phyloP scores from a whole-genome alignment of 164 flowering plant genomes.

The Macadamia integrifolia region DNA sequence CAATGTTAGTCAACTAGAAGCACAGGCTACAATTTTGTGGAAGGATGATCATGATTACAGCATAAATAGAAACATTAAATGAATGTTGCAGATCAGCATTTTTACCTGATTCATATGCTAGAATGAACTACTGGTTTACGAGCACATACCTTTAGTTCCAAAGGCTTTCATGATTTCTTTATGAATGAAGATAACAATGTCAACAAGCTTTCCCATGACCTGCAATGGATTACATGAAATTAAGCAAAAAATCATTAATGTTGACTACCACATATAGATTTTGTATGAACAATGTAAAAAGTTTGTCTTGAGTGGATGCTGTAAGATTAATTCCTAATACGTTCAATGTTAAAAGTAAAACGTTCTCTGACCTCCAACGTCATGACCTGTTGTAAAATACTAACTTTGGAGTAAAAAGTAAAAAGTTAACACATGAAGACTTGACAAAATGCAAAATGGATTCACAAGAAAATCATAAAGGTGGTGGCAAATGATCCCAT shows the following conservation, averaged over 20 bases:
- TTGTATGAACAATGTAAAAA: background rate
- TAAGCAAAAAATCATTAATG: background rate
- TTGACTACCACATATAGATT: background rate
- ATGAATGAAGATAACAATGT: constrained; percentile 48
- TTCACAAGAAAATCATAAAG: background rate
- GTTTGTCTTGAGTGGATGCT: background rate
- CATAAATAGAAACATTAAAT: too few species aligned
- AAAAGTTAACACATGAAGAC: background rate
- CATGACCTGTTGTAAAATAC: background rate
- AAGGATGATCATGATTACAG: too few species aligned
- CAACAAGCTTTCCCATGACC: constrained; percentile 83
- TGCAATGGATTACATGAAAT: constrained; percentile 18
- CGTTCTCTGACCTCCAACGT: too few species aligned
- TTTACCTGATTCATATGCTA: background rate
- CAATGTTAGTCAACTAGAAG: too few species aligned
- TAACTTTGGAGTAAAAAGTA: background rate
- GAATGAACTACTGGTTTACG: background rate
- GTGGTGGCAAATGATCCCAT: background rate
- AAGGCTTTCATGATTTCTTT: constrained; percentile 57
- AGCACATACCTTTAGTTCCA: constrained; percentile 39
- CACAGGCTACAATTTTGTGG: too few species aligned
- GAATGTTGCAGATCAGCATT: too few species aligned
- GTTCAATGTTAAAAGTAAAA: background rate
- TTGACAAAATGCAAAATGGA: background rate
- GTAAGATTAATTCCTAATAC: background rate